These are phyloP conservation scores for Ophryocystis elektroscirrha DNA, from an alignment of 169 alveolate genomes.

Conservation along the genomic window DNA sequence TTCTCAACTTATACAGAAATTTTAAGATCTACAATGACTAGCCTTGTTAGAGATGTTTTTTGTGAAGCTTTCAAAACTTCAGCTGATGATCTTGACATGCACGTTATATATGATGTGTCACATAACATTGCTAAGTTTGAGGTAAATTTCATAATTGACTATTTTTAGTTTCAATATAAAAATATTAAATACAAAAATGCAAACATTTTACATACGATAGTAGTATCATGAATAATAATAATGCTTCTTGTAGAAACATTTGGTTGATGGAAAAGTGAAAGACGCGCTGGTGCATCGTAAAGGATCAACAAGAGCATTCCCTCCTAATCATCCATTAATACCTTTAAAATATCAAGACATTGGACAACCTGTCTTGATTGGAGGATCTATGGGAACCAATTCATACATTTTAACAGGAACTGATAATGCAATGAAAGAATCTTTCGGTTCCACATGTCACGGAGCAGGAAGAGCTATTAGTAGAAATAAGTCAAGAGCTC, in stretches of 20 bases:
- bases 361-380: conserved; percentile 64
- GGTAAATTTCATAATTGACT: conserved; percentile 12
- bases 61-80: conserved; percentile 34
- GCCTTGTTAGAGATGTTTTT: conserved; percentile 33
- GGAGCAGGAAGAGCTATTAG: conserved; percentile 61
- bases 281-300: conserved; percentile 53
- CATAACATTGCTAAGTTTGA: conserved; percentile 63
- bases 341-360: conserved; percentile 47
- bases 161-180: not conserved
- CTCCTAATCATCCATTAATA: conserved; percentile 60
- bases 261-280: conserved; percentile 38
- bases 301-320: conserved; percentile 63
- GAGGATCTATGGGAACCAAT: conserved; percentile 68
- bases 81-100: conserved; percentile 67
- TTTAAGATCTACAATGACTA: conserved; percentile 19
- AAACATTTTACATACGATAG: not conserved
- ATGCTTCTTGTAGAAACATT: conserved; percentile 16
- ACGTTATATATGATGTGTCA: conserved; percentile 58
- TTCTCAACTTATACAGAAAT: not conserved
- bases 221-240: not conserved
- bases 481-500: conserved; percentile 42
- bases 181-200: not conserved
- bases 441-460: conserved; percentile 61
- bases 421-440: conserved; percentile 42
- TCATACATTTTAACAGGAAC: conserved; percentile 59